Percentiles rank a stretch among this genome's conserved stretches.
phyloP scores from a whole-genome alignment of 257 asterid species.

The Solanum stenotomum region DNA sequence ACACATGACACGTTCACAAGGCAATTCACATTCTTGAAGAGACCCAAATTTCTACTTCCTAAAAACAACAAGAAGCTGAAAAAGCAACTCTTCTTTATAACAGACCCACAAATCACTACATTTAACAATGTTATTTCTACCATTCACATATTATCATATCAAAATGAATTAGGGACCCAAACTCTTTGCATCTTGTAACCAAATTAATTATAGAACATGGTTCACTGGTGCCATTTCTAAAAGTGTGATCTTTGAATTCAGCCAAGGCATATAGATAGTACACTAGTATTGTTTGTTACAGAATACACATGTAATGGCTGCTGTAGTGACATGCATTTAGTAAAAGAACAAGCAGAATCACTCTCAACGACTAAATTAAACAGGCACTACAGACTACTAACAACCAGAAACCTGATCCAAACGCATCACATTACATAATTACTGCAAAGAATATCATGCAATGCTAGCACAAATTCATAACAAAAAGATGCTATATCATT shows the following conservation, averaged over 20 bases:
- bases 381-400: not conserved
- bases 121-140: not conserved
- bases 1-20: not conserved
- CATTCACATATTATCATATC: not conserved
- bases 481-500: not conserved
- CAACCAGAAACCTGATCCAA: not conserved
- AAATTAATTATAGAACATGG: too few species aligned
- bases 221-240: too few species aligned
- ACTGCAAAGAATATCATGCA: not conserved
- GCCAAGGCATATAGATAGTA: not conserved
- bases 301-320: not conserved
- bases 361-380: not conserved
- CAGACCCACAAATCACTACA: not conserved
- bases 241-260: too few species aligned
- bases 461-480: not conserved
- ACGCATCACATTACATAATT: not conserved
- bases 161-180: not conserved
- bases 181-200: not conserved
- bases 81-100: not conserved
- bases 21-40: not conserved
- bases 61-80: not conserved
- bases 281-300: too few species aligned
- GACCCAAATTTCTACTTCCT: not conserved
- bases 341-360: not conserved
- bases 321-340: not conserved